Evolutionary conservation across 352 stramenopile genomes (phyloP).

Genomic region (Pythium rishiriense): DNA sequence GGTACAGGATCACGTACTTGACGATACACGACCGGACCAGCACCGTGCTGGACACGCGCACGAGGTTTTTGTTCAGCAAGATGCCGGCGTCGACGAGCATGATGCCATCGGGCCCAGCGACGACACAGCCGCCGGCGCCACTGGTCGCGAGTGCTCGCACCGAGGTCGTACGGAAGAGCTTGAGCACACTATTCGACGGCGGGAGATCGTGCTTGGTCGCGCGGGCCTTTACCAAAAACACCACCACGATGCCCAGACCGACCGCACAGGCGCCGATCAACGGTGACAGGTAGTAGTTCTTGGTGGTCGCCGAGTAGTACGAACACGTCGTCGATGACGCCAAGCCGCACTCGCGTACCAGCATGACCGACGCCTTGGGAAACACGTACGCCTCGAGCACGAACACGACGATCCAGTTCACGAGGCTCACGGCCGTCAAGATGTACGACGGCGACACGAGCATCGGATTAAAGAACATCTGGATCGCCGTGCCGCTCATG

Average conservation of each 20-base stretch:
- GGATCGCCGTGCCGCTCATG: conserved; percentile 27
- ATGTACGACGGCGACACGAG: conserved; percentile 26
- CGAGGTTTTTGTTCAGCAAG: conserved; percentile 31
- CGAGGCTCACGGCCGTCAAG: conserved; percentile 20
- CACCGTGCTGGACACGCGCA: conserved; percentile 18
- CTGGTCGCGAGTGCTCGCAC: neutral
- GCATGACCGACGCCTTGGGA: conserved; percentile 17
- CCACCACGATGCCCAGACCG: conserved; percentile 14
- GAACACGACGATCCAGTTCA: conserved; percentile 29
- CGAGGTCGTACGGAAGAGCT: conserved; percentile 15
- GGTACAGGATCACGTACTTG: conserved; percentile 30
- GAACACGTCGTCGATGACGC: conserved; percentile 25
- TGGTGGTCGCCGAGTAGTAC: conserved; percentile 11
- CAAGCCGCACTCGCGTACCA: conserved; percentile 14
- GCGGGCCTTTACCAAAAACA: conserved; percentile 1
- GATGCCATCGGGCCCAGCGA: neutral
- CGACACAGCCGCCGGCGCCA: conserved; percentile 15
- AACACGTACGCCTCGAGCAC: conserved; percentile 27
- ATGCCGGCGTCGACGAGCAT: conserved; percentile 22
- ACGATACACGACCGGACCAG: conserved; percentile 24
- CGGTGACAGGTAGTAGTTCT: conserved; percentile 25
- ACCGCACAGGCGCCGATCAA: conserved; percentile 17
- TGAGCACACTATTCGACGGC: conserved; percentile 16
- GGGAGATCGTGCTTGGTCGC: conserved; percentile 6
- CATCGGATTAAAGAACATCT: conserved; percentile 26